Base-by-base conservation (phyloP, 2,329 filamentous ascomycete species). In the Phyllachora maydis region DNA sequence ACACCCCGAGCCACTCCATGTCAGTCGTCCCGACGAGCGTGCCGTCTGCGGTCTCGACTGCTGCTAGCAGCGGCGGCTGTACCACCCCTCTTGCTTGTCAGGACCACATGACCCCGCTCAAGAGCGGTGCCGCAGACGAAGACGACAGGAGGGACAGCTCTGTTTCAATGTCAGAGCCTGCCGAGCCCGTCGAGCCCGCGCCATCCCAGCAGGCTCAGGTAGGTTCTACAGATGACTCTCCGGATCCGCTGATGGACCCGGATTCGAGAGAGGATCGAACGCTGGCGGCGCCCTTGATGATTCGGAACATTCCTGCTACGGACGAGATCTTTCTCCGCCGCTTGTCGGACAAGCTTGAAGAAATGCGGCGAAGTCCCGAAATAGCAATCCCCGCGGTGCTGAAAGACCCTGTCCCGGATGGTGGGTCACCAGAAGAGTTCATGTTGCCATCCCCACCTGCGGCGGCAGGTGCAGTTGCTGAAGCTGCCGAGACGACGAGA, bases 1-100 rank as follows among this genome's bases (percentile, higher is more conserved):
- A 70, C 39, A 70, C 65, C 2, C 65, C 65, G 5, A 68, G 55
- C 23, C 64, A 68, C 36, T 65, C 62, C 1, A 44, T 66, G 8
- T 65, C 64, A 4, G 41, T 56, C 3, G 41, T 65, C 10, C 48
- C 50, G 5, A 57, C 54, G 7, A 43, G 50, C 21, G 43, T 46
- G 6, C 49, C 50, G 8, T 55, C 54, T 3, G 47, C 42, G 8
- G 41, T 37, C 10, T 35, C 39, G 6, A 54, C 52, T 16, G 47
- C 45, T 9, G 42, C 37, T 28, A 52, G 47, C 28, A 50, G 45
- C 22, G 51, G 51, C 16, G 39, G 45, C 9, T 42, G 41, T 20
- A 55, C 52, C 2, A 49, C 49, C 8, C 49, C 35, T 9, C 32
- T 40, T 14, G 24, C 26, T 9, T 33, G 27, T 3, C 30, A 23